Evolutionary conservation across 495 filamentous ascomycete species (phyloP).

Genomic region (Annulohypoxylon moriforme): DNA sequence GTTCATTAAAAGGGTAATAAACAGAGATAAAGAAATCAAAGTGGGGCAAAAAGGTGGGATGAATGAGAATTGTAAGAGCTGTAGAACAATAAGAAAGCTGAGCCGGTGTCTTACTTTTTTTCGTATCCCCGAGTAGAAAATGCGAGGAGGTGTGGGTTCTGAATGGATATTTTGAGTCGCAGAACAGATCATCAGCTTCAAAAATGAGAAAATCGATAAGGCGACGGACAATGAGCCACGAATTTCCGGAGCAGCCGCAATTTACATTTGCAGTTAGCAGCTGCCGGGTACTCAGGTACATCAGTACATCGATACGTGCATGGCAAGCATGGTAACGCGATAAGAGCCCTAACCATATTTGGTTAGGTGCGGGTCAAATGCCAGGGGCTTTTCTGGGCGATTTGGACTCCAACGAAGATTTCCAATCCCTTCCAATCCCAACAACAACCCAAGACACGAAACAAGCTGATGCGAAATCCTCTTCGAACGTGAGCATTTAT

Average conservation of each 20-base stretch:
- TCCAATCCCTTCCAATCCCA: slow-evolving; percentile 4
- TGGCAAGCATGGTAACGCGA: slow-evolving; percentile 21
- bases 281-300: slow-evolving; percentile 15
- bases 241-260: slow-evolving; percentile 44
- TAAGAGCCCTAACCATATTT: slow-evolving; percentile 35
- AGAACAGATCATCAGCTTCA: slow-evolving; percentile 1
- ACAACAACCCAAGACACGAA: slow-evolving; percentile 30
- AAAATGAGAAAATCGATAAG: slow-evolving; percentile 29
- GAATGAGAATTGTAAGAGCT: background rate
- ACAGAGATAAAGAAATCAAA: slow-evolving; percentile 6
- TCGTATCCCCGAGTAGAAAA: background rate
- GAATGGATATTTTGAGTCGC: background rate
- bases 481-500: slow-evolving; percentile 9
- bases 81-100: background rate
- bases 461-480: slow-evolving; percentile 30
- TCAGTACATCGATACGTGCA: slow-evolving; percentile 7
- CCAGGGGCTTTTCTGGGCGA: slow-evolving; percentile 21
- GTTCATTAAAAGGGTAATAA: background rate
- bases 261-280: slow-evolving; percentile 22
- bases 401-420: slow-evolving; percentile 17
- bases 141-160: background rate
- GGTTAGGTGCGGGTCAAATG: slow-evolving; percentile 29
- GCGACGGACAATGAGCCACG: slow-evolving; percentile 14
- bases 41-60: background rate
- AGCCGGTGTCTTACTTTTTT: background rate